Base-by-base conservation (phyloP, 495 filamentous ascomycete species). In the Barbatosphaeria neglecta region DNA sequence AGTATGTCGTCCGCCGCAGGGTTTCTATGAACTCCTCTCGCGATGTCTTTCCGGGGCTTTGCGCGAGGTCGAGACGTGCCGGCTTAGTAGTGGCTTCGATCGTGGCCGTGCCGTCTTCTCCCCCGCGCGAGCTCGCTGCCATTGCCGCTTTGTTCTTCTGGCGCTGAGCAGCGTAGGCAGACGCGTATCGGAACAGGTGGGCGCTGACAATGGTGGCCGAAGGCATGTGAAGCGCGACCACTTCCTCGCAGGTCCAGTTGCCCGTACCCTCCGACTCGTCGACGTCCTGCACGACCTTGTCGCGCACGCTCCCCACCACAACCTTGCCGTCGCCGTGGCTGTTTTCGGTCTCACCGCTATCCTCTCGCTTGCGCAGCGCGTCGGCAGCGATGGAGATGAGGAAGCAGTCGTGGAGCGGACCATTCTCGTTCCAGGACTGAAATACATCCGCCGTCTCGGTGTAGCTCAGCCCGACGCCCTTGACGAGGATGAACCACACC, bases 211-310 rank as follows among this genome's bases (percentile, higher is more conserved):
- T 67, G 0, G 83, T 85, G 0, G 83, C 81, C 7, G 74, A 71
- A 0, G 82, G 73, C 6, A 87, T 70, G 52, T 89, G 82, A 8
- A 75, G 70, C 4, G 59, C 51, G 17, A 78, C 74, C 3, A 79
- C 76, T 53, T 87, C 80, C 58, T 72, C 74, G 25, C 78, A 65
- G 10, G 68, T 71, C 80, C 77, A 87, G 51, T 77, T 66, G 0
- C 81, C 76, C 5, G 83, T 90, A 7, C 85, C 83, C 60, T 87
- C 83, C 23, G 73, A 73, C 48, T 70, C 67, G 44, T 82, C 77
- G 41, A 77, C 73, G 48, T 86, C 81, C 65, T 88, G 82, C 2
- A 86, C 83, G 0, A 87, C 83, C 48, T 86, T 90, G 59, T 87
- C 84, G 47, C 81, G 74, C 9, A 87, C 74, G 24, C 76, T 68